These are phyloP conservation scores for Apium graveolens DNA, from an alignment of 129 eudicot species.

Conservation along the genomic window DNA sequence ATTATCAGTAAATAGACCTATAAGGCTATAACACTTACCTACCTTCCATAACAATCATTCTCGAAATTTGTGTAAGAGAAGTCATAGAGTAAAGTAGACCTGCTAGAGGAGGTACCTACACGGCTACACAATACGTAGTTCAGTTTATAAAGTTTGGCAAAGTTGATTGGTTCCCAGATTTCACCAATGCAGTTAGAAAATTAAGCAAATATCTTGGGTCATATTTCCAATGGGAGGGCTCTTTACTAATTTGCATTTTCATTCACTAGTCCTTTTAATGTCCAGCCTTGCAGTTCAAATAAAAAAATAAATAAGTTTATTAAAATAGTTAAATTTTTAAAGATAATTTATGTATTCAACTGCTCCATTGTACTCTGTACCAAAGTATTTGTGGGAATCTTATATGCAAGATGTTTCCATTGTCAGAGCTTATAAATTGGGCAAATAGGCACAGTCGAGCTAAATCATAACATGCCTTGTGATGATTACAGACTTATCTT, in stretches of 20 bases:
- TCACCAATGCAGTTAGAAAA: neutral
- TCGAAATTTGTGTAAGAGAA: too few species aligned
- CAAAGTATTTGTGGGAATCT: neutral
- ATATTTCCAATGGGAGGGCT: neutral
- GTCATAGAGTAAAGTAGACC: neutral
- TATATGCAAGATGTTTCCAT: neutral
- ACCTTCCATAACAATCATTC: neutral
- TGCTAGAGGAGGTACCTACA: neutral
- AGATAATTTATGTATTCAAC: neutral
- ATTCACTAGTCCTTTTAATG: neutral
- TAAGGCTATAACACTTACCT: neutral
- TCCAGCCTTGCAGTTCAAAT: neutral
- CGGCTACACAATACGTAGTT: neutral
- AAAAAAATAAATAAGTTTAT: neutral
- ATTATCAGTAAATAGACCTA: neutral
- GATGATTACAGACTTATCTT: constrained; percentile 62
- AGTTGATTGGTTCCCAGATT: neutral
- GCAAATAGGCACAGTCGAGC: neutral
- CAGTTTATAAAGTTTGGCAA: neutral
- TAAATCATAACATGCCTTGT: constrained; percentile 6
- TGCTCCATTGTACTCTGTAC: neutral
- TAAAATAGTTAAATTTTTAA: neutral
- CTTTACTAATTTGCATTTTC: neutral
- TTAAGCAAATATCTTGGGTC: neutral
- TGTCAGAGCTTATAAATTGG: neutral